Evolutionary conservation across 2,329 filamentous ascomycete species (phyloP).

Genomic region (Alternaria panax): DNA sequence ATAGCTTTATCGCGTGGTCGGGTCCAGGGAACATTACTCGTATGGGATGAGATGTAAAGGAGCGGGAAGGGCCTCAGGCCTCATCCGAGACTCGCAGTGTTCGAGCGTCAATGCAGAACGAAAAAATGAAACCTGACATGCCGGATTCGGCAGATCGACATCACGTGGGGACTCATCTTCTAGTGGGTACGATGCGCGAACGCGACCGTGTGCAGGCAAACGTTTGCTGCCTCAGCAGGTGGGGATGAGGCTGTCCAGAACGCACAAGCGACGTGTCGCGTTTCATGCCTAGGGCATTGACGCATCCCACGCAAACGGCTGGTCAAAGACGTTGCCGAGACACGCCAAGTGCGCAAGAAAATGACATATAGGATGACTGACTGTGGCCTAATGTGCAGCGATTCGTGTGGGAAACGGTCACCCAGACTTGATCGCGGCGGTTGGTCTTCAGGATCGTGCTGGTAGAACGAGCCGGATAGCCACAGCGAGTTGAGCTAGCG

Average conservation of each 20-base stretch:
- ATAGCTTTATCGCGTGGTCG: conserved; percentile 5
- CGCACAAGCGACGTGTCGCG: conserved; percentile 7
- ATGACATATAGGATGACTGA: background rate
- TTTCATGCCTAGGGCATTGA: conserved; percentile 10
- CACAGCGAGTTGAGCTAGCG: background rate
- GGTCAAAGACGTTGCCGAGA: conserved; percentile 4
- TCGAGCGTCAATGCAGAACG: conserved; percentile 10
- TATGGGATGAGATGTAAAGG: background rate
- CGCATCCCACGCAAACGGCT: background rate
- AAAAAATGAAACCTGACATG: conserved; percentile 12
- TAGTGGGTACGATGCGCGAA: conserved; percentile 12
- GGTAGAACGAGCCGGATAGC: background rate
- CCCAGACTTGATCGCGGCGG: background rate
- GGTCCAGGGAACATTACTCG: conserved; percentile 7
- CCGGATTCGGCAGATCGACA: conserved; percentile 7
- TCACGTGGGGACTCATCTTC: conserved; percentile 1
- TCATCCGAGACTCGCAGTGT: conserved; percentile 16
- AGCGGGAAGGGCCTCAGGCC: conserved; percentile 5
- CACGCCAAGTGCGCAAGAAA: background rate
- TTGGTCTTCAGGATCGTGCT: background rate
- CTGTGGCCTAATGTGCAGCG: background rate
- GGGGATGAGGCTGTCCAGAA: conserved; percentile 8
- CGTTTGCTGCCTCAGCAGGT: conserved; percentile 5
- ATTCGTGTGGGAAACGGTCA: background rate
- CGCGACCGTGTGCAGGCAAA: conserved; percentile 8